Base-by-base conservation (phyloP, 768 basidiomycete genomes). In the Tephrocybe sp. region DNA sequence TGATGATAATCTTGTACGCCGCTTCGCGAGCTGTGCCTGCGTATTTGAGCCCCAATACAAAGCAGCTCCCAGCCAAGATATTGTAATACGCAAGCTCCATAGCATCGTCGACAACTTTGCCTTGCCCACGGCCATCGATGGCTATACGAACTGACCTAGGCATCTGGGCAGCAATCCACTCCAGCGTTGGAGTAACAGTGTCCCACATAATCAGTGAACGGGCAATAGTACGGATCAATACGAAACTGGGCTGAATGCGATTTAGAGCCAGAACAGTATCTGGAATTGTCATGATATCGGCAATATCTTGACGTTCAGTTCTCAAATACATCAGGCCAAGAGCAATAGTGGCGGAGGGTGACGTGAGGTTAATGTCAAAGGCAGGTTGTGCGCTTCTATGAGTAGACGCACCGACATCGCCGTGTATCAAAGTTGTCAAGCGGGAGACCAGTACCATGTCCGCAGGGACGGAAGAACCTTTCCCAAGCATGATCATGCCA, bases 401-500 rank as follows among this genome's bases (percentile, higher is more conserved):
- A 13, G 67, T 58, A 28, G 69, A 60, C 9, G 72, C 64, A 39
- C 76, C 75, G 5, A 76, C 70, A 60, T 89, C 83, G 9, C 93
- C 90, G 46, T 89, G 87, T 39, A 96, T 78, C 27, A 93, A 76
- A n/a, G 82, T 65, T 31, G 81, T 83, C 38, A 98, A 68, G 22
- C 85, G 82, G 26, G 79, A 76, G 15, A 95, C 68, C 40, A 90
- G 72, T 9, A 76, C 73, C 49, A 84, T 67, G 56, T 97, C 95
- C 1, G 90, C 90, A 1, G 89, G 88, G 27, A 87, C 84, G 7
- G 77, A 75, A 0, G 82, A 76, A 1, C 97, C 95, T 58, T 85
- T 86, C 5, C 92, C 95, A 13, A 98, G 79, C 88, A 98, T 96
- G 67, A 96, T 87, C 84, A 97, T 89, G 4, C 97, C 97, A 61